A percentile compares a stretch with the other conserved stretches of the same genome.
Evolutionary conservation across 2,329 filamentous ascomycete genomes (phyloP).

Genomic region (Colletotrichum aenigma): DNA sequence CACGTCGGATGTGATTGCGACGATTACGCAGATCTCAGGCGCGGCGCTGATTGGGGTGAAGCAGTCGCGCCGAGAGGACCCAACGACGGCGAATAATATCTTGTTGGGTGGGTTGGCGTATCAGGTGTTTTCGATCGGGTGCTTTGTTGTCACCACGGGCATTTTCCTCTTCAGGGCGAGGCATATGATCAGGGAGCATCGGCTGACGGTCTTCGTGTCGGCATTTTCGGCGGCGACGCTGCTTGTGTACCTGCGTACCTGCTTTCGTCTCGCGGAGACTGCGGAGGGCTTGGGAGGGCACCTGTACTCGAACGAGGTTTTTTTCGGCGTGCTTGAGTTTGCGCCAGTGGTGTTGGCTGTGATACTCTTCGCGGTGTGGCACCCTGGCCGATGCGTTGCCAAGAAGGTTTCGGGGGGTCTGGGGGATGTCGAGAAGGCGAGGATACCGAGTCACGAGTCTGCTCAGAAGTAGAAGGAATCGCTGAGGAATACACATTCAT

Average conservation of each 20-base stretch:
- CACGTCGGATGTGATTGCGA: constrained; percentile 56
- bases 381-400: constrained; percentile 43
- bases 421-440: background rate
- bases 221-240: constrained; percentile 49
- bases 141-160: constrained; percentile 48
- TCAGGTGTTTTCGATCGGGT: constrained; percentile 55
- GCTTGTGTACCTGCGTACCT: constrained; percentile 56
- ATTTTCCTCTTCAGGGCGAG: constrained; percentile 44
- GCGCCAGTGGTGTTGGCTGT: constrained; percentile 56
- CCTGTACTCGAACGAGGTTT: constrained; percentile 54
- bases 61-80: constrained; percentile 52
- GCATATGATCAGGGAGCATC: constrained; percentile 27
- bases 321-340: constrained; percentile 59
- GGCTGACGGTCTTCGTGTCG: constrained; percentile 42
- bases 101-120: constrained; percentile 59
- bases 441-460: background rate
- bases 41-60: constrained; percentile 57
- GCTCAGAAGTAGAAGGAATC: background rate
- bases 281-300: constrained; percentile 49
- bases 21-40: constrained; percentile 56
- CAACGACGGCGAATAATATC: constrained; percentile 57
- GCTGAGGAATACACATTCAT: background rate
- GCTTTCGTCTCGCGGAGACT: constrained; percentile 59
- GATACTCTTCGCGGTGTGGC: constrained; percentile 46
- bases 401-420: background rate